Conservation (phyloP, 1,284 basidiomycete species). For the Ustilago esculenta region DNA sequence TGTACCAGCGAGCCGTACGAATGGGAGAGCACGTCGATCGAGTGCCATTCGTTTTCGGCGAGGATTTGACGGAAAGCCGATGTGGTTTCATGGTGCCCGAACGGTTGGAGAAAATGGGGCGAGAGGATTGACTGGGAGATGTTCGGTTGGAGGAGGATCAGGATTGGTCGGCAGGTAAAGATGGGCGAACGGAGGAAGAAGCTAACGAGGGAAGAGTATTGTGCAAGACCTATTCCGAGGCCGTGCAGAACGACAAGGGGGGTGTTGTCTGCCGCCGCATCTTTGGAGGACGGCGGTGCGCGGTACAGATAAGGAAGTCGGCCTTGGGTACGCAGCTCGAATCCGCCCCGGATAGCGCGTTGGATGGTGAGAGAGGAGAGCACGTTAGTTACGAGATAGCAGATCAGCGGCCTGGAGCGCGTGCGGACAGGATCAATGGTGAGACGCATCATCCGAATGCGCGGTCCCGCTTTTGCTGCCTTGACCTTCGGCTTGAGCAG, state of each 20-base stretch:
- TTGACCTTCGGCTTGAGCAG: conserved; percentile 9
- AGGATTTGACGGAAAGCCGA: conserved; percentile 45
- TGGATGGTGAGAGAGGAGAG: conserved; percentile 35
- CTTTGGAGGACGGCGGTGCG: conserved; percentile 17
- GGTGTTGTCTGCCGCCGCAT: conserved; percentile 8
- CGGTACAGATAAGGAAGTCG: conserved; percentile 57
- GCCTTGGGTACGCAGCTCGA: conserved; percentile 35
- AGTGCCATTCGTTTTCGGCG: conserved; percentile 25
- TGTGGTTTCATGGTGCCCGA: conserved; percentile 54
- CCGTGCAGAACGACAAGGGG: conserved; percentile 61
- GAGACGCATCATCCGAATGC: conserved; percentile 57
- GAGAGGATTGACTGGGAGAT: conserved; percentile 60
- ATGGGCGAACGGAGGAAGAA: conserved; percentile 33
- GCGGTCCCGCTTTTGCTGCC: conserved; percentile 6
- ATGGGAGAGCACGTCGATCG: conserved; percentile 59
- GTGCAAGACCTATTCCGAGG: conserved; percentile 56
- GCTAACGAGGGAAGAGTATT: conserved; percentile 45
- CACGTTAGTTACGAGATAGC: conserved; percentile 35
- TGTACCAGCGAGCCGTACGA: conserved; percentile 62
- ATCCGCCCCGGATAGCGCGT: conserved; percentile 34
- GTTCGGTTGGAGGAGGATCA: conserved; percentile 61
- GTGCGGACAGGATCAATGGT: conserved; percentile 64
- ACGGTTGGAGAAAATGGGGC: conserved; percentile 49
- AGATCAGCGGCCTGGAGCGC: conserved; percentile 37
- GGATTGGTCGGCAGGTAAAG: conserved; percentile 46